phyloP scores from a whole-genome alignment of 2,329 filamentous ascomycete species.

The Epichloe sibirici region DNA sequence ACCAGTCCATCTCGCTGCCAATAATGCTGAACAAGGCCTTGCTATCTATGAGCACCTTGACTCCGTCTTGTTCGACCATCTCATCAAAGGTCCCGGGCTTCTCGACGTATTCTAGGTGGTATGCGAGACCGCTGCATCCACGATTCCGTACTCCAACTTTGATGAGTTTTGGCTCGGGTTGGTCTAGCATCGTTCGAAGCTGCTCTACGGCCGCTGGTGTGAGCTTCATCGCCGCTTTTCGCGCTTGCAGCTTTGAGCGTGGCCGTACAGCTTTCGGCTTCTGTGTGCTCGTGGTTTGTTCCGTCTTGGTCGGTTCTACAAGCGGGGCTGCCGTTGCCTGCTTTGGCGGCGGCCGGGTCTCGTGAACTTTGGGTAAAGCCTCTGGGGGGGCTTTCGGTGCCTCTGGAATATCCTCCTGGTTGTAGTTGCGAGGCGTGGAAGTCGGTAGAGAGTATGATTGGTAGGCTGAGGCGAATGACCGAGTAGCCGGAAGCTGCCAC shows the following conservation, averaged over 20 bases:
- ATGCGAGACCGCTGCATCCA: slow-evolving; percentile 86
- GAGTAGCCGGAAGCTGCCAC: slow-evolving; percentile 30
- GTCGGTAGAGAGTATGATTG: slow-evolving; percentile 40
- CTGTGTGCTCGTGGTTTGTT: slow-evolving; percentile 26
- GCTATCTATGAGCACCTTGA: slow-evolving; percentile 91
- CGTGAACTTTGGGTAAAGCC: slow-evolving; percentile 36
- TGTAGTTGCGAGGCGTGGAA: slow-evolving; percentile 26
- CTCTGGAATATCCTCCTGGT: slow-evolving; percentile 32
- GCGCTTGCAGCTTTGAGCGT: slow-evolving; percentile 37
- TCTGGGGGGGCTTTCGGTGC: slow-evolving; percentile 33
- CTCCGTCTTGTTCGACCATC: slow-evolving; percentile 86
- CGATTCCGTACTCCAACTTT: slow-evolving; percentile 88
- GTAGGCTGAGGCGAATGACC: slow-evolving; percentile 26
- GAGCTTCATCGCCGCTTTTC: slow-evolving; percentile 85
- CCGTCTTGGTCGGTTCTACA: slow-evolving; percentile 5
- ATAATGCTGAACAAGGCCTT: slow-evolving; percentile 98
- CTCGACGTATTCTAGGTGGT: slow-evolving; percentile 91
- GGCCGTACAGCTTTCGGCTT: slow-evolving; percentile 40
- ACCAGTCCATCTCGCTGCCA: slow-evolving; percentile 98
- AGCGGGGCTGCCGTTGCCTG: slow-evolving; percentile 11
- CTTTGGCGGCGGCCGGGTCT: slow-evolving; percentile 34
- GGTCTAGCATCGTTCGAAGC: slow-evolving; percentile 62
- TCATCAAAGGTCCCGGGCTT: slow-evolving; percentile 84
- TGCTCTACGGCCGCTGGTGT: slow-evolving; percentile 71
- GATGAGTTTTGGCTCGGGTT: slow-evolving; percentile 85